Percentiles rank a stretch among this genome's conserved stretches.
Evolutionary conservation across 805 yeast species (phyloP).

Genomic region (Debaryomyces castellii): DNA sequence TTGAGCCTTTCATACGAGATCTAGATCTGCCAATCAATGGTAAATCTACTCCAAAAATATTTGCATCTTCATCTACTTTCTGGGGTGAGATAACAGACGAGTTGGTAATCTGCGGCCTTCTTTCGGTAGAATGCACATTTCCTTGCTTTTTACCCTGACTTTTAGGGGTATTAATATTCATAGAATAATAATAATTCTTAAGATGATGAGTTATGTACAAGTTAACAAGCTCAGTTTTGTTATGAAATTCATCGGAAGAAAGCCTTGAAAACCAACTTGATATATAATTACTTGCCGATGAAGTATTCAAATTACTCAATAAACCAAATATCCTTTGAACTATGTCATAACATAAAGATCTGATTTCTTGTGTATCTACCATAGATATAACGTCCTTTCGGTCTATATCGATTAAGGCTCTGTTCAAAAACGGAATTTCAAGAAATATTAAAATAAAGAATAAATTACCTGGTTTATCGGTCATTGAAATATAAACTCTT

Average conservation of each 20-base stretch:
- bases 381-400: constrained; percentile 17
- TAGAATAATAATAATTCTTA: constrained; percentile 47
- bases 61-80: constrained; percentile 22
- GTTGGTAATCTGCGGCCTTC: constrained; percentile 5
- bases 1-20: constrained; percentile 8
- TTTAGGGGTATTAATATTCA: constrained; percentile 22
- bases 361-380: constrained; percentile 51
- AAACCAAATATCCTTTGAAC: constrained; percentile 69
- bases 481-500: constrained; percentile 41
- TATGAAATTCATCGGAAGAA: constrained; percentile 41
- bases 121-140: not conserved
- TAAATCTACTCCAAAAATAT: constrained; percentile 12
- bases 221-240: constrained; percentile 67
- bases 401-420: constrained; percentile 40
- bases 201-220: constrained; percentile 78
- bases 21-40: constrained; percentile 8
- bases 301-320: constrained; percentile 49
- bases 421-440: constrained; percentile 64
- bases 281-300: constrained; percentile 39
- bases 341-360: constrained; percentile 63
- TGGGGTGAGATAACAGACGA: constrained; percentile 3
- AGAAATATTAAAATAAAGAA: constrained; percentile 64
- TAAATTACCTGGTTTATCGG: constrained; percentile 42
- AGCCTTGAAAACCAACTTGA: constrained; percentile 56
- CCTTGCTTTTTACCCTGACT: constrained; percentile 8